phyloP scores from a whole-genome alignment of 176 grass and related monocot species.

The Stipa capillata region DNA sequence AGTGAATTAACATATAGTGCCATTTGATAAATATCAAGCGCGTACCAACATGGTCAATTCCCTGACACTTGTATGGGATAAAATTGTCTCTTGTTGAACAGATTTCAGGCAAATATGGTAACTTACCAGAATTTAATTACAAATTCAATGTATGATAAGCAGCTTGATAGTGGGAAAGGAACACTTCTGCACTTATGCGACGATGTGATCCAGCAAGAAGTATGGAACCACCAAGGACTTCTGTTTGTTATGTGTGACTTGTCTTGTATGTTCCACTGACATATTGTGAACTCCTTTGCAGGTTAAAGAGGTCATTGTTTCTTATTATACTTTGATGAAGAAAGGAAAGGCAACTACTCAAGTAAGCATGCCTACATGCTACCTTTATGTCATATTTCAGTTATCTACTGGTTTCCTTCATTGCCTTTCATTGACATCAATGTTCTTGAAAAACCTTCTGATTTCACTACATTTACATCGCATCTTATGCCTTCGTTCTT shows the following conservation, averaged over 20 bases:
- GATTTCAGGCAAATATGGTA: constrained; percentile 80
- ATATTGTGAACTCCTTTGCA: constrained; percentile 17
- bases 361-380: constrained; percentile 8
- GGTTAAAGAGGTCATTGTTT: constrained; percentile 95
- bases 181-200: constrained; percentile 92
- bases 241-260: not conserved
- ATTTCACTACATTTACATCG: not conserved
- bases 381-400: not conserved
- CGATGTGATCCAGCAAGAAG: constrained; percentile 97
- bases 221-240: constrained; percentile 14
- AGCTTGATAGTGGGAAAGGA: constrained; percentile 91
- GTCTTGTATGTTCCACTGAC: not conserved
- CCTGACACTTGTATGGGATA: not conserved
- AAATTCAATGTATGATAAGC: constrained; percentile 96
- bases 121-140: constrained; percentile 88
- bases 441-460: not conserved
- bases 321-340: constrained; percentile 88
- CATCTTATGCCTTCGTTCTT: not conserved
- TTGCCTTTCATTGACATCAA: not conserved
- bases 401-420: not conserved
- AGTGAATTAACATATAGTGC: not conserved
- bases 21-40: not conserved
- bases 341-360: constrained; percentile 60
- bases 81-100: constrained; percentile 14
- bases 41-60: not conserved